A percentile compares a stretch with the other conserved stretches of the same genome.
Conservation (phyloP, 2,329 filamentous ascomycete genomes). For the Penicillium crustosum region DNA sequence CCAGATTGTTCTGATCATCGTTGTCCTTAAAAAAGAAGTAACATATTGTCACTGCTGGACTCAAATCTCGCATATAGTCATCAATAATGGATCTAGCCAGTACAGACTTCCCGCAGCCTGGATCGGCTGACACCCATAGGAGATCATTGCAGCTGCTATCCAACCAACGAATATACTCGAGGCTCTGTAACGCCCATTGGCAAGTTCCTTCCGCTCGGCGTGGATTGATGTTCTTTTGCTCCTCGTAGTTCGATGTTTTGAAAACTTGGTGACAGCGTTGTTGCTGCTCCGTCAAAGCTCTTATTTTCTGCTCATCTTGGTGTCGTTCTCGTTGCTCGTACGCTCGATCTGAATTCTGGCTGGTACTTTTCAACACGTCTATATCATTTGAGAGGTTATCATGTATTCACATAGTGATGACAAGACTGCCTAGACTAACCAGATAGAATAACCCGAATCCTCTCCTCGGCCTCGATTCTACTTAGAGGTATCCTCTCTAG, state of each 20-base stretch:
- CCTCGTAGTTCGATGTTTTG: slow-evolving; percentile 29
- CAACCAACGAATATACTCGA: slow-evolving; percentile 30
- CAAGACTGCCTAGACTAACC: too few relatives aligned
- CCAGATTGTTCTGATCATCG: slow-evolving; percentile 31
- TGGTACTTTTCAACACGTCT: too few relatives aligned
- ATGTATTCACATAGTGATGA: too few relatives aligned
- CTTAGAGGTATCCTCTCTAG: too few relatives aligned
- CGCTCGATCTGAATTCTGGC: too few relatives aligned
- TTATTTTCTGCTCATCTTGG: too few relatives aligned
- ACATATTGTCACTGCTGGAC: slow-evolving; percentile 16
- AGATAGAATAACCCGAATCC: too few relatives aligned
- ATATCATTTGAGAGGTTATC: too few relatives aligned
- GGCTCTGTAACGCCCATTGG: slow-evolving; percentile 33
- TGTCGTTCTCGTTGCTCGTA: too few relatives aligned
- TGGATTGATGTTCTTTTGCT: slow-evolving; percentile 36
- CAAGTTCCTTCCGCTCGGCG: slow-evolving; percentile 28
- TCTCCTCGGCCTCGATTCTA: too few relatives aligned
- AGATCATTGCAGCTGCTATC: slow-evolving; percentile 24
- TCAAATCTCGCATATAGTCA: not conserved
- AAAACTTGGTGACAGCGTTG: slow-evolving; percentile 27
- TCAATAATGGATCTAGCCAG: slow-evolving; percentile 39
- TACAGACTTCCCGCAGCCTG: slow-evolving; percentile 46
- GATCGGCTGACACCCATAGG: slow-evolving; percentile 44
- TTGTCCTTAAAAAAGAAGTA: slow-evolving; percentile 46
- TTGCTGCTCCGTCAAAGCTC: slow-evolving; percentile 7